Conservation (phyloP, 2,329 filamentous ascomycete genomes). For the Fusarium palustre region DNA sequence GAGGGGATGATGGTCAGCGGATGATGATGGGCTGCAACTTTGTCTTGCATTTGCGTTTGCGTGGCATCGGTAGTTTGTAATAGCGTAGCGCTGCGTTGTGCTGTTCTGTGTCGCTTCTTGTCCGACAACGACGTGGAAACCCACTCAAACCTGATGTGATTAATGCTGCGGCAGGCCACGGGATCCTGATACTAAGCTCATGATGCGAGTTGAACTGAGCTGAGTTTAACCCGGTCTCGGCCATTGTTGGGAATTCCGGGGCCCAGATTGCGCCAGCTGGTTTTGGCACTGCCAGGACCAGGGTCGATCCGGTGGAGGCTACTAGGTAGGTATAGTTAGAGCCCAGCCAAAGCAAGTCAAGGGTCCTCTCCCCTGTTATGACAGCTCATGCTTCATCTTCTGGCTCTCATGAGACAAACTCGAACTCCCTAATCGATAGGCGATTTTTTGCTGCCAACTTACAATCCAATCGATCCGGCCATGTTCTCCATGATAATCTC, state of each 20-base stretch:
- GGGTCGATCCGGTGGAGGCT: not conserved
- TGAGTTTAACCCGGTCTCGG: conserved; percentile 31
- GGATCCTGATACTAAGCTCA: conserved; percentile 26
- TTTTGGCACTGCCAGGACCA: conserved; percentile 28
- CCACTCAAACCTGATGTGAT: conserved; percentile 32
- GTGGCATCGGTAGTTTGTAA: not conserved
- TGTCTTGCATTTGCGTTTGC: conserved; percentile 22
- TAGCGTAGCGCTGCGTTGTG: not conserved
- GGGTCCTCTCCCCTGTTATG: not conserved
- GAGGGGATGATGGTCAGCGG: conserved; percentile 39
- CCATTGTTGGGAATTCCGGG: conserved; percentile 27
- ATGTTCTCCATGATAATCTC: conserved; percentile 23
- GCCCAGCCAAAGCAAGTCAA: conserved; percentile 5
- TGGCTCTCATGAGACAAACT: conserved; percentile 36
- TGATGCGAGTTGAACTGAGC: conserved; percentile 20
- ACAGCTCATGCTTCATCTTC: conserved; percentile 30
- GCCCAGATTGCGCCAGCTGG: conserved; percentile 28
- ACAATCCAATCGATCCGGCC: conserved; percentile 36
- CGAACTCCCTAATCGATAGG: conserved; percentile 18
- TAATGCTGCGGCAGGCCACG: conserved; percentile 24
- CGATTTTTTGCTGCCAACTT: conserved; percentile 8
- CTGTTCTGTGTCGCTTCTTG: conserved; percentile 7
- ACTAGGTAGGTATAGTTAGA: not conserved
- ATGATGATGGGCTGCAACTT: conserved; percentile 10
- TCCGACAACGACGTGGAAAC: conserved; percentile 18